Conservation (phyloP, 768 basidiomycete genomes). For the Leccinum sublutescens region DNA sequence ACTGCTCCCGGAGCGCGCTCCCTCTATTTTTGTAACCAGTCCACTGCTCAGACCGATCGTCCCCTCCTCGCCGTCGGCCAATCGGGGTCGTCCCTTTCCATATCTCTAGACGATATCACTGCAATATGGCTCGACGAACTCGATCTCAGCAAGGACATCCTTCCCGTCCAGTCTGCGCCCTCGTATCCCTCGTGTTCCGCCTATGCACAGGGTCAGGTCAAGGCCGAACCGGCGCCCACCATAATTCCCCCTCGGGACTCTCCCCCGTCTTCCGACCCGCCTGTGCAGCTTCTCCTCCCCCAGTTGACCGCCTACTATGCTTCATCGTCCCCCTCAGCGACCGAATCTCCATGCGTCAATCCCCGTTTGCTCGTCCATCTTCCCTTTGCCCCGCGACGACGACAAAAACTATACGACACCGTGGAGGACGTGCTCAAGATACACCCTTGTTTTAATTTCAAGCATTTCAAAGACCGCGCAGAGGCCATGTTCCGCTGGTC, state of each 20-base stretch:
- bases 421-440: conserved; percentile 44
- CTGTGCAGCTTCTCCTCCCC: conserved; percentile 23
- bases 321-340: conserved; percentile 24
- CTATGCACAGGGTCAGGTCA: conserved; percentile 25
- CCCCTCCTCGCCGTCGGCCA: conserved; percentile 38
- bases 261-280: conserved; percentile 17
- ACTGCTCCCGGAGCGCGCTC: conserved; percentile 32
- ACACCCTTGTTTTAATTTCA: conserved; percentile 51
- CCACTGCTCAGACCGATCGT: conserved; percentile 17
- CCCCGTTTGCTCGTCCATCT: conserved; percentile 39
- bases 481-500: conserved; percentile 45
- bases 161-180: conserved; percentile 18
- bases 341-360: conserved; percentile 35
- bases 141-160: conserved; percentile 34
- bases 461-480: conserved; percentile 44
- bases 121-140: conserved; percentile 62
- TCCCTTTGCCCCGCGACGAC: conserved; percentile 37
- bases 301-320: conserved; percentile 18
- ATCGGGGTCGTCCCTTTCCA: conserved; percentile 47
- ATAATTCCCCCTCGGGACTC: conserved; percentile 25
- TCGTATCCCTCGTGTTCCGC: conserved; percentile 16
- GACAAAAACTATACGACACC: conserved; percentile 38
- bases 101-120: conserved; percentile 56
- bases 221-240: conserved; percentile 35
- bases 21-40: conserved; percentile 19